Evolutionary conservation across 176 grass and related monocot genomes (phyloP).

Genomic region (Areca catechu): DNA sequence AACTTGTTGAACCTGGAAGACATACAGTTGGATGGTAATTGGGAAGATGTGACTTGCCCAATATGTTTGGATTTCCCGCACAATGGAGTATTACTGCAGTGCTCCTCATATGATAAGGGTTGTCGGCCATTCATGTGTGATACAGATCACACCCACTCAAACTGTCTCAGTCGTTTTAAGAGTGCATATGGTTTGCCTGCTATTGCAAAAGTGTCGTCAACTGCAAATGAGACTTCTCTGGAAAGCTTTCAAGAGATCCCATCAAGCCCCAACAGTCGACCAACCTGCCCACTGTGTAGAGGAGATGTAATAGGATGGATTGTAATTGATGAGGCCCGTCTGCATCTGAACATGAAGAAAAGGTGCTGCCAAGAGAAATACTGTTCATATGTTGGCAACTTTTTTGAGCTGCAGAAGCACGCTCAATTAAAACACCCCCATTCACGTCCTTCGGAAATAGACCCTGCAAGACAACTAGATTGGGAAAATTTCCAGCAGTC

Average conservation of each 20-base stretch:
- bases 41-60: slow-evolving; percentile 81
- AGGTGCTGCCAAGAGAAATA: slow-evolving; percentile 73
- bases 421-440: slow-evolving; percentile 78
- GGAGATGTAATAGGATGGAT: slow-evolving; percentile 90
- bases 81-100: slow-evolving; percentile 72
- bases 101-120: slow-evolving; percentile 74
- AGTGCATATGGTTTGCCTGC: slow-evolving; percentile 58
- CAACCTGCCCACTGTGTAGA: slow-evolving; percentile 75
- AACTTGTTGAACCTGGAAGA: slow-evolving; percentile 39
- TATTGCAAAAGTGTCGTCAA: slow-evolving; percentile 42
- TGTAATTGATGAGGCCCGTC: slow-evolving; percentile 59
- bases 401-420: slow-evolving; percentile 84
- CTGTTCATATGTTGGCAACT: slow-evolving; percentile 69
- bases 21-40: slow-evolving; percentile 45
- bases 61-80: slow-evolving; percentile 91
- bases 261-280: slow-evolving; percentile 46
- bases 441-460: slow-evolving; percentile 85
- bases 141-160: slow-evolving; percentile 81
- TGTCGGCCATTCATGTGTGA: slow-evolving; percentile 91
- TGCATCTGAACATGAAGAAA: slow-evolving; percentile 80
- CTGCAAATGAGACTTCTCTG: slow-evolving; percentile 32
- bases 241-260: slow-evolving; percentile 64
- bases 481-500: slow-evolving; percentile 98
- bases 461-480: slow-evolving; percentile 69
- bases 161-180: slow-evolving; percentile 87